Percentiles rank a stretch among this genome's conserved stretches.
These are phyloP conservation scores for Suhomyces xylopsoci DNA, from an alignment of 805 yeast species.

Conservation along the genomic window DNA sequence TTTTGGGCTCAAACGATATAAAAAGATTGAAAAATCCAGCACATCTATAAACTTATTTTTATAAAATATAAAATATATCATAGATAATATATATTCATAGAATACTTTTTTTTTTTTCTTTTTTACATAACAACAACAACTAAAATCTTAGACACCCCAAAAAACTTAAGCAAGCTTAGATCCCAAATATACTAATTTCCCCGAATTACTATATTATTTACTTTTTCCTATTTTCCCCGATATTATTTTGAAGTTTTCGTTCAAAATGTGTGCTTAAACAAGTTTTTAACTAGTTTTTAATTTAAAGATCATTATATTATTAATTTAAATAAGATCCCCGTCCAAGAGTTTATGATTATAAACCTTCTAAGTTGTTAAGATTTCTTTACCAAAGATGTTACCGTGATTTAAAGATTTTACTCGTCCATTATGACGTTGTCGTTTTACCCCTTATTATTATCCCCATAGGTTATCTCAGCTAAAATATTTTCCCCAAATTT, in stretches of 20 bases:
- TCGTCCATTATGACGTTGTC: conserved; percentile 35
- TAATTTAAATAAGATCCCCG: conserved; percentile 12
- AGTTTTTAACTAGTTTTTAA: conserved; percentile 18
- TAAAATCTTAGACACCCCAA: neutral
- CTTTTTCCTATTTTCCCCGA: neutral
- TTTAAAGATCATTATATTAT: conserved; percentile 13
- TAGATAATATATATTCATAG: no score
- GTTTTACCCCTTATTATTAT: conserved; percentile 9
- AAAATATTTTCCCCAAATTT: neutral
- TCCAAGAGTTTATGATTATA: conserved; percentile 7
- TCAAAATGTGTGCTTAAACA: conserved; percentile 38
- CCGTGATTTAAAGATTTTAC: conserved; percentile 20
- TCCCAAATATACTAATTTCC: neutral
- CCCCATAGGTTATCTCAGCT: conserved; percentile 2
- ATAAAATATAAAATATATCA: no score
- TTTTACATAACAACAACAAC: conserved; percentile 8
- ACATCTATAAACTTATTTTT: neutral
- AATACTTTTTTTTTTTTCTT: conserved; percentile 8
- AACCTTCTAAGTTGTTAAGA: conserved; percentile 18
- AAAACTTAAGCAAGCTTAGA: neutral
- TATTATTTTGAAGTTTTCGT: conserved; percentile 6
- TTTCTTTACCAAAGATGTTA: conserved; percentile 28
- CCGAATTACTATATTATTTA: conserved; percentile 1
- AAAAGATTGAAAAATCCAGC: conserved; percentile 6
- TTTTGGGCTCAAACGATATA: conserved; percentile 5